phyloP scores from a whole-genome alignment of 306 rosid species.

The Prunus mongolica region DNA sequence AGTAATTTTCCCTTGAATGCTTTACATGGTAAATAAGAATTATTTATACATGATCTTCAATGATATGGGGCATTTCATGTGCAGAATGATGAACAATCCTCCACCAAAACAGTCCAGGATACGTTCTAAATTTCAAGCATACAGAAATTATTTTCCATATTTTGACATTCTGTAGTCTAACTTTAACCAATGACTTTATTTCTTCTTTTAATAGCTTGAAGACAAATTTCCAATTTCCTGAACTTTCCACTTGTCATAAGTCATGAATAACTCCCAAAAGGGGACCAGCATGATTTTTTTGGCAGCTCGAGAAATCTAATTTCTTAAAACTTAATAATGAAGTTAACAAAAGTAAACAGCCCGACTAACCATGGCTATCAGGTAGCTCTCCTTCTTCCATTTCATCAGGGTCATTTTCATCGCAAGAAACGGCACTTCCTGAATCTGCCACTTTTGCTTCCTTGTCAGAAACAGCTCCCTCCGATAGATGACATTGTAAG shows the following conservation, averaged over 20 bases:
- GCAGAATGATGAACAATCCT: neutral
- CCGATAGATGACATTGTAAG: constrained; percentile 83
- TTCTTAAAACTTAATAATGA: neutral
- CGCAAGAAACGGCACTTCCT: constrained; percentile 29
- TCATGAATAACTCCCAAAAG: neutral
- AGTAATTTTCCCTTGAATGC: neutral
- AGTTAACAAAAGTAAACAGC: constrained; percentile 26
- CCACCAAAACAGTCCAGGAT: neutral
- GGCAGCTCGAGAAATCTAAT: neutral
- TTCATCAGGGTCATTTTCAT: constrained; percentile 53
- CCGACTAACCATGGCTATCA: constrained; percentile 82
- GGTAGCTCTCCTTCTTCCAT: constrained; percentile 98
- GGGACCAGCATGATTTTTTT: neutral
- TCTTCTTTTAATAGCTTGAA: neutral
- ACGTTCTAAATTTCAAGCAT: neutral
- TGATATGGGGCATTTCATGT: neutral
- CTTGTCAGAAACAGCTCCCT: constrained; percentile 83
- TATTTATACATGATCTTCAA: neutral
- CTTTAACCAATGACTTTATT: neutral
- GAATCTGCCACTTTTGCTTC: constrained; percentile 38
- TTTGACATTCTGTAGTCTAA: neutral
- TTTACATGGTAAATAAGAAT: neutral
- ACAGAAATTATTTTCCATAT: neutral
- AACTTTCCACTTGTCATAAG: neutral
- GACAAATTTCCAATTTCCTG: neutral